Conservation (phyloP, 805 yeast species). For the Yarrowia sp. region DNA sequence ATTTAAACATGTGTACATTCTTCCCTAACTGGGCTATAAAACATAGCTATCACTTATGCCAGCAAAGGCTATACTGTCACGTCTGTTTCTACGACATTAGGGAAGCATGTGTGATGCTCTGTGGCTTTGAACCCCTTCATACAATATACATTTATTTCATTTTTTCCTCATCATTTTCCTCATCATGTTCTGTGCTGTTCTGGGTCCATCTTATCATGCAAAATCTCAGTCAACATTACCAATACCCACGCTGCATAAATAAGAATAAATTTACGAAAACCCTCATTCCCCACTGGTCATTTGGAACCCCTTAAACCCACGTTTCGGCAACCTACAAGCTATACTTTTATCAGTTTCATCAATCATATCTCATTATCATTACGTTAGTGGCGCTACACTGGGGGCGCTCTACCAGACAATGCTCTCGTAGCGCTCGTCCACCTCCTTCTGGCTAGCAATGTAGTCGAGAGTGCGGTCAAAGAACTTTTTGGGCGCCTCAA, state of each 20-base stretch:
- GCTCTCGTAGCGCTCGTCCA: constrained; percentile 65
- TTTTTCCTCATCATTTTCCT: too few relatives aligned
- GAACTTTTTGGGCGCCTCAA: constrained; percentile 48
- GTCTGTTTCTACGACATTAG: not conserved
- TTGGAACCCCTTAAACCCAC: not conserved
- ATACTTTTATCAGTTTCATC: not conserved
- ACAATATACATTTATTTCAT: too few relatives aligned
- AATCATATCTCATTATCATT: constrained; percentile 25
- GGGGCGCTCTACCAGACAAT: constrained; percentile 39
- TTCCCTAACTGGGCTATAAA: not conserved
- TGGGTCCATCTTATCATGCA: too few relatives aligned
- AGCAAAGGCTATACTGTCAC: not conserved
- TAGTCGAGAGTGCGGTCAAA: constrained; percentile 73
- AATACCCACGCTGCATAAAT: too few relatives aligned
- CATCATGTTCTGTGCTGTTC: too few relatives aligned
- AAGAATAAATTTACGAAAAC: too few relatives aligned
- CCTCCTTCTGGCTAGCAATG: constrained; percentile 62
- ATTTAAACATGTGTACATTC: not conserved
- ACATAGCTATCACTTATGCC: not conserved
- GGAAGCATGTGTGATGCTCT: too few relatives aligned
- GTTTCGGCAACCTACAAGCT: not conserved
- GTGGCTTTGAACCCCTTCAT: too few relatives aligned
- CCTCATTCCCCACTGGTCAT: not conserved
- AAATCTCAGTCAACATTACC: too few relatives aligned
- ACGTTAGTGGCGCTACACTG: not conserved